Evolutionary conservation across 1,284 basidiomycete genomes (phyloP), one percentile per base, ranked within the genome.

Genomic region (Lentinus polychrous): DNA sequence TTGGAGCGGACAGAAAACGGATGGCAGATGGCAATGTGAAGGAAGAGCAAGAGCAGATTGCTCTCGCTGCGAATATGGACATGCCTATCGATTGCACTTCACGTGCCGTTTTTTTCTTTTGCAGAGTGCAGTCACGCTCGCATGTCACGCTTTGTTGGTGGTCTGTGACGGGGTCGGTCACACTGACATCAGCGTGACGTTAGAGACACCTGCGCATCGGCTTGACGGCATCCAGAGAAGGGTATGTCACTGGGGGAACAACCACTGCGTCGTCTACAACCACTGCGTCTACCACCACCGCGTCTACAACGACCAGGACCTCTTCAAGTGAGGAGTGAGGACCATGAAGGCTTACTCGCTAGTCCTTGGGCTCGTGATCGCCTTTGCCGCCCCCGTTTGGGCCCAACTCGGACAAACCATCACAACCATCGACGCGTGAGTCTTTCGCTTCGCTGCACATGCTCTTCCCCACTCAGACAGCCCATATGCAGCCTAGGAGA

Each of bases 381-480:
- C 27, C 27, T 27, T 27, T 27, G 27, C 27, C 4, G 27, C 27
- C 27, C 27, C 27, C 10, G 27, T 27, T 5, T 27, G 27, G 33
- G 58, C 62, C 40, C 66, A 58, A 0, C 42, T 64, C 51, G 72
- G 72, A n/a, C 78, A 81, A 65, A 75, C 73, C 0, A 41, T 62
- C 38, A 81, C 78, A 0, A 61, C 65, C 32, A 56, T 62, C 23
- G 64, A 80, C 58, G 58, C 46, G 81, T 78, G 60, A 57, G 73
- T 64, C 17, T 22, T 49, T 24, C 35, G 48, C 45, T n/a, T n/a
- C n/a, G n/a, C n/a, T n/a, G n/a, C n/a, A n/a, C n/a, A n/a, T n/a
- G n/a, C n/a, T n/a, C n/a, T n/a, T 17, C 32, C 43, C 20, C 39
- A n/a, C 40, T 39, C 31, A 45, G 33, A 49, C 34, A 22, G 20